Conservation (phyloP, 306 rosid species). For the Dalbergia cultrata region DNA sequence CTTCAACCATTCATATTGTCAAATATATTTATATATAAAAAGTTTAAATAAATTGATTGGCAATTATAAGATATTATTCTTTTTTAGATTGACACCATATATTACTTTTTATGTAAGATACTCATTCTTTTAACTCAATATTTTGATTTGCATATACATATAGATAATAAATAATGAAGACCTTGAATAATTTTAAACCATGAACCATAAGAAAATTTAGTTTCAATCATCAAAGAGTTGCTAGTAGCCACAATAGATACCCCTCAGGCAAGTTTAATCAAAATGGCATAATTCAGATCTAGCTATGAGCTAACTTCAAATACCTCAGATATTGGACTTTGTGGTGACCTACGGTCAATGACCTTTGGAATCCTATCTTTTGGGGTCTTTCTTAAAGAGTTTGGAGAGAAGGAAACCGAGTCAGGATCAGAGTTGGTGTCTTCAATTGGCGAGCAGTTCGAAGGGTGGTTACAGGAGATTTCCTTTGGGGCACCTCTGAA, state of each 20-base stretch:
- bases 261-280: no score
- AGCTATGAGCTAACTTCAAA: constrained; percentile 17
- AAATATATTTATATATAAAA: not conserved
- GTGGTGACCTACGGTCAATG: constrained; percentile 64
- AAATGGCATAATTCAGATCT: not conserved
- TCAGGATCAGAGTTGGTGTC: constrained; percentile 59
- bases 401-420: constrained; percentile 63
- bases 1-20: no score
- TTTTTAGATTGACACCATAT: no score
- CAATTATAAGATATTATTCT: not conserved
- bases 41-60: not conserved
- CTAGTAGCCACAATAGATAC: no score
- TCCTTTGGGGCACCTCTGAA: constrained; percentile 72
- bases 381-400: constrained; percentile 55
- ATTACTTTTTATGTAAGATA: no score
- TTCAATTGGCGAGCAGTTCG: constrained; percentile 65
- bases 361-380: constrained; percentile 74
- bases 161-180: not conserved
- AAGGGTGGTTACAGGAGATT: constrained; percentile 73
- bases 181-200: not conserved
- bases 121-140: constrained; percentile 23
- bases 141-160: not conserved
- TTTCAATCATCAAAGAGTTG: not conserved
- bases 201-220: not conserved
- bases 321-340: constrained; percentile 81